Evolutionary conservation across 768 basidiomycete species (phyloP).

Genomic region (Clavaria fumosa): DNA sequence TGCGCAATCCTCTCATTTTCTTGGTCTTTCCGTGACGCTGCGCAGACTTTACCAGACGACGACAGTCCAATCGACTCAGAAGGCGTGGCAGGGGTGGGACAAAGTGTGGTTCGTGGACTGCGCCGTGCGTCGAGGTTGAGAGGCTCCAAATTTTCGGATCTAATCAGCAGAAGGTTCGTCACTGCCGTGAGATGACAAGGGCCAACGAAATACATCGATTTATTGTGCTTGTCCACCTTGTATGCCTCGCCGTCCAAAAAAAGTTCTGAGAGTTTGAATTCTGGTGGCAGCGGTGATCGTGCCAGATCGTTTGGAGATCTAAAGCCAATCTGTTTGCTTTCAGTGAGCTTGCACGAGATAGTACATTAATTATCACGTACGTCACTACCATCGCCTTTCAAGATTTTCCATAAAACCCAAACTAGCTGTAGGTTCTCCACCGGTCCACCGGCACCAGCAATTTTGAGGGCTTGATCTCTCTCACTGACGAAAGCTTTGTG

Average conservation of each 20-base stretch:
- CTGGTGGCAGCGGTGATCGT: constrained; percentile 58
- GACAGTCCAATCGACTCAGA: constrained; percentile 9
- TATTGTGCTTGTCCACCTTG: too few species aligned
- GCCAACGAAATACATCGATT: too few species aligned
- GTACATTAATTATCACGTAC: constrained; percentile 26
- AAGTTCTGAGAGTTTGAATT: constrained; percentile 59
- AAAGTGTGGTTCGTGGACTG: background rate
- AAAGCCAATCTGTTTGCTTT: constrained; percentile 49
- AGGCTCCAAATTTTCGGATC: too few species aligned
- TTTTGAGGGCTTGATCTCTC: constrained; percentile 39
- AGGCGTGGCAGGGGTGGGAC: background rate
- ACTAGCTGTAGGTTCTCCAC: constrained; percentile 62
- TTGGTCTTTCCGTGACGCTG: constrained; percentile 25
- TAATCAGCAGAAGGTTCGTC: too few species aligned
- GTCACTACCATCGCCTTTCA: constrained; percentile 71
- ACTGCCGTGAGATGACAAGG: too few species aligned
- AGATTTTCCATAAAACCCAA: constrained; percentile 79
- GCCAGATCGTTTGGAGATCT: constrained; percentile 66
- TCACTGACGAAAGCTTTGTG: constrained; percentile 54
- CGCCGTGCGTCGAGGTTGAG: too few species aligned
- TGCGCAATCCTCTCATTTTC: constrained; percentile 42
- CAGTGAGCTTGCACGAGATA: constrained; percentile 5
- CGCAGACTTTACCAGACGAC: constrained; percentile 5
- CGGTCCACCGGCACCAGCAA: constrained; percentile 33
- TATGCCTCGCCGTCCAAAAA: constrained; percentile 40